Evolutionary conservation across 441 rosid species (phyloP).

Genomic region (Macaranga tanarius): DNA sequence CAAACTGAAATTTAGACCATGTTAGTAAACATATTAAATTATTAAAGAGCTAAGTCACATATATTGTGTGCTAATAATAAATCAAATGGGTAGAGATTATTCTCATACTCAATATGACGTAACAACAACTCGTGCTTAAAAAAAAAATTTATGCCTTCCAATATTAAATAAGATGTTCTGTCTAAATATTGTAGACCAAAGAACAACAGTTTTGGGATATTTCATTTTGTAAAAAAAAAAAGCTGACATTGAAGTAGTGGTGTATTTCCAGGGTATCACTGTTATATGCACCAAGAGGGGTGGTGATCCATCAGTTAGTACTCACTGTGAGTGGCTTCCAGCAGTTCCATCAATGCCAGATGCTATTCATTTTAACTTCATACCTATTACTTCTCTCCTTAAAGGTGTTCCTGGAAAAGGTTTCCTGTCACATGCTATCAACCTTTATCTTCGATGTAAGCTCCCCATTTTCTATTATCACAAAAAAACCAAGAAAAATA

Average conservation of each 20-base stretch:
- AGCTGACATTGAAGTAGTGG: conserved; percentile 10
- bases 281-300: conserved; percentile 71
- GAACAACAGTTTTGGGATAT: neutral
- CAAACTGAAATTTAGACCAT: no score
- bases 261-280: conserved; percentile 63
- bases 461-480: neutral
- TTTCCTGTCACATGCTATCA: conserved; percentile 87
- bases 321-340: conserved; percentile 85
- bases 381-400: conserved; percentile 88
- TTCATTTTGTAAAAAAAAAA: neutral
- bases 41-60: no score
- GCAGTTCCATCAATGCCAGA: conserved; percentile 78
- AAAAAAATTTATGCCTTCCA: no score
- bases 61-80: no score
- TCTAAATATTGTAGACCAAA: no score
- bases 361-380: conserved; percentile 62
- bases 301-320: conserved; percentile 49
- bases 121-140: no score
- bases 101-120: no score
- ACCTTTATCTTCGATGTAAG: conserved; percentile 89
- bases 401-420: conserved; percentile 74
- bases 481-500: neutral
- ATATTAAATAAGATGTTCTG: no score
- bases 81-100: no score
- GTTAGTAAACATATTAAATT: no score